A percentile compares a stretch with the other conserved stretches of the same genome.
Conservation (phyloP, 1,284 basidiomycete species). For the Ustilago hordei region DNA sequence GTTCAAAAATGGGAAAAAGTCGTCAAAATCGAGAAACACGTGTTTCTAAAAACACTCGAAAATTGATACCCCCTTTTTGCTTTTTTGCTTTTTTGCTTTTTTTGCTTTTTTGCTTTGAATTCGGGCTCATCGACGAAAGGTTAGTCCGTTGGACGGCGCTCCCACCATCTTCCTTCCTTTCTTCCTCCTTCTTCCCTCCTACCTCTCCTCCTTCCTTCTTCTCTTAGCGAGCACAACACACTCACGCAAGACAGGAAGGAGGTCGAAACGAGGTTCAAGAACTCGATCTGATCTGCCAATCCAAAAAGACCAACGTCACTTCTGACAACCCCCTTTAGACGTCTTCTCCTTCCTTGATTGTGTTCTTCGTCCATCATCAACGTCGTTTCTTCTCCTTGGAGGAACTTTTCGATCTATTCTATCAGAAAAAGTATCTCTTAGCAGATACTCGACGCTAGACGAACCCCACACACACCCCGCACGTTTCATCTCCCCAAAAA, state of each 20-base stretch:
- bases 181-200: slow-evolving; percentile 49
- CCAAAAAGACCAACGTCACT: slow-evolving; percentile 37
- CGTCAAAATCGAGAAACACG: no score
- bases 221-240: slow-evolving; percentile 53
- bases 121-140: slow-evolving; percentile 13
- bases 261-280: slow-evolving; percentile 56
- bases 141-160: slow-evolving; percentile 35
- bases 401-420: not conserved
- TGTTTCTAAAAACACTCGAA: no score
- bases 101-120: not conserved
- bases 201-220: slow-evolving; percentile 51
- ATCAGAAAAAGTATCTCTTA: not conserved
- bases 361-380: slow-evolving; percentile 43
- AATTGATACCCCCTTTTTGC: not conserved
- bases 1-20: no score
- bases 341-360: slow-evolving; percentile 44
- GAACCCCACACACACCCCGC: not conserved
- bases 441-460: slow-evolving; percentile 22
- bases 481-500: slow-evolving; percentile 19
- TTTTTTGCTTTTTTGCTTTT: not conserved
- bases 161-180: slow-evolving; percentile 54
- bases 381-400: slow-evolving; percentile 14
- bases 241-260: slow-evolving; percentile 58
- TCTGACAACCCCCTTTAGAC: slow-evolving; percentile 30
- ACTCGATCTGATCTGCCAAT: slow-evolving; percentile 53